Evolutionary conservation across 805 yeast genomes (phyloP).

Genomic region (Metschnikowia hibisci): DNA sequence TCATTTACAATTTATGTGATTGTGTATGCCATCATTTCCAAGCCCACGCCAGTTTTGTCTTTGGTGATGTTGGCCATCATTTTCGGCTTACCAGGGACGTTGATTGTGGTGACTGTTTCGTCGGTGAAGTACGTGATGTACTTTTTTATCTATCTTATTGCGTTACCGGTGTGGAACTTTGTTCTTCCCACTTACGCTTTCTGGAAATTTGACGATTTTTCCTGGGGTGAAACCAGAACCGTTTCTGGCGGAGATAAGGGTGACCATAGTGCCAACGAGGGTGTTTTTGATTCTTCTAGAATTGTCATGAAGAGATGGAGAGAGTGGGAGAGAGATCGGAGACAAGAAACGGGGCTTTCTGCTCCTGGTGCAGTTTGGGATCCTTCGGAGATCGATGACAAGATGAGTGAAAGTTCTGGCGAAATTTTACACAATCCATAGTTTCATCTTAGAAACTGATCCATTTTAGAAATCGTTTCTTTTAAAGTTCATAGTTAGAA

Average conservation of each 20-base stretch:
- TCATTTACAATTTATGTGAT: slow-evolving; percentile 78
- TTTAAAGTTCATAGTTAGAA: too few species aligned
- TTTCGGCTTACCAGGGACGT: slow-evolving; percentile 79
- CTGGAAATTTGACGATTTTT: slow-evolving; percentile 95
- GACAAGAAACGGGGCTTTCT: slow-evolving; percentile 27
- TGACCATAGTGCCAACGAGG: slow-evolving; percentile 65
- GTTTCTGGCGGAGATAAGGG: slow-evolving; percentile 64
- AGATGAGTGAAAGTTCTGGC: slow-evolving; percentile 1
- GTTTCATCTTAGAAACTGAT: neutral
- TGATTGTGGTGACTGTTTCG: slow-evolving; percentile 78
- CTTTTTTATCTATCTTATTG: slow-evolving; percentile 72
- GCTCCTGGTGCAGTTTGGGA: slow-evolving; percentile 45
- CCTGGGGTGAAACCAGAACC: slow-evolving; percentile 95
- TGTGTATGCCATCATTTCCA: slow-evolving; percentile 61
- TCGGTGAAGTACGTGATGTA: slow-evolving; percentile 68
- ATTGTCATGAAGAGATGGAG: slow-evolving; percentile 93
- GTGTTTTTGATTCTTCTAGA: slow-evolving; percentile 86
- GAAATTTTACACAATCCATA: slow-evolving; percentile 1
- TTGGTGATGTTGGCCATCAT: slow-evolving; percentile 71
- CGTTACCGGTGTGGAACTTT: slow-evolving; percentile 93
- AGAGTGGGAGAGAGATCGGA: slow-evolving; percentile 77
- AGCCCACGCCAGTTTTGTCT: slow-evolving; percentile 75
- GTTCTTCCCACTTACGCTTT: slow-evolving; percentile 80
- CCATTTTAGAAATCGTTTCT: too few species aligned
- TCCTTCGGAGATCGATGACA: slow-evolving; percentile 28